Base-by-base conservation (phyloP, 2,329 filamentous ascomycete genomes). In the Clonostachys rhizophaga region DNA sequence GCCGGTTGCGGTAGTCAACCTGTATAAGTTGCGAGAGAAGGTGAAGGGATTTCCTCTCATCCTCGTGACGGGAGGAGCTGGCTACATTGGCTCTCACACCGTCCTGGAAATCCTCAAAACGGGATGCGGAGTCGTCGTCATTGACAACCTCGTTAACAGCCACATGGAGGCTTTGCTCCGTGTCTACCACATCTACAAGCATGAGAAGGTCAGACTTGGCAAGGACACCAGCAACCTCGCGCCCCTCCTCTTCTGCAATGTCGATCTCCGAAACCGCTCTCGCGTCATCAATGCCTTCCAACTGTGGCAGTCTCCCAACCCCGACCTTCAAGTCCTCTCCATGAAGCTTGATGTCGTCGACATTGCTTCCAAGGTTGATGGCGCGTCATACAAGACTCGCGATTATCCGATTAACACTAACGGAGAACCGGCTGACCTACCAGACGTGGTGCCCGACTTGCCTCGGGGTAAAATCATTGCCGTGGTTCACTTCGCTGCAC, bases 401-500 rank as follows among this genome's bases (percentile, higher is more conserved):
- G 24, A 30, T 30, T 30, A 30, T 30, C 24, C 24, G 3, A 3
- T 30, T 2, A 30, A 30, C 24, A 9, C 9, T 4, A 30, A 30
- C 24, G 24, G 24, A 10, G 9, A 30, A 10, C 24, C 24, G 9
- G 24, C 8, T 30, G 24, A 30, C 24, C 24, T 30, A 30, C 24
- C 24, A 3, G 50, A 58, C 20, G 50, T 54, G 18, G 50, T 54
- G 36, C 50, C 52, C 8, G 24, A 30, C 3, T 10, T 30, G 24
- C 24, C 24, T 30, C 8, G 24, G 9, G 24, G 24, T 30, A 71
- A 66, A 33, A 83, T 86, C 51, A 66, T 68, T 1, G 82, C 81
- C 1, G 81, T 86, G 14, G 84, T 87, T 48, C 83, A 87, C 57
- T 86, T 86, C 53, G 83, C 83, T 13, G 83, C 83, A 2, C 78